phyloP scores from a whole-genome alignment of 2,329 filamentous ascomycete genomes.

The Stylonectria norvegica region DNA sequence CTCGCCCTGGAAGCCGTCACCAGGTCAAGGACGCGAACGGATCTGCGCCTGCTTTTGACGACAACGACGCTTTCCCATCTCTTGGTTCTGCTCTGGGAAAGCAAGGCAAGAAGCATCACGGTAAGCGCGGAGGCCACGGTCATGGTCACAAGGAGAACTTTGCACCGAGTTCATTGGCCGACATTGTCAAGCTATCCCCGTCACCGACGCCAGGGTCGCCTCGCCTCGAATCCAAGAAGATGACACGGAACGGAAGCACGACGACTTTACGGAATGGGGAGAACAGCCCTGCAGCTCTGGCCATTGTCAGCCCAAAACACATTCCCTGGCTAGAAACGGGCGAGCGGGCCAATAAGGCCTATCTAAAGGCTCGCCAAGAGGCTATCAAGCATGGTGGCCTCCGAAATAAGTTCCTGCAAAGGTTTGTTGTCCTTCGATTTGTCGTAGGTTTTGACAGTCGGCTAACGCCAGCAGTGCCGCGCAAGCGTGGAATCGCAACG shows the following conservation, averaged over 20 bases:
- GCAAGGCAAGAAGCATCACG: slow-evolving; percentile 85
- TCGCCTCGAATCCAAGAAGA: slow-evolving; percentile 58
- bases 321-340: slow-evolving; percentile 97
- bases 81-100: slow-evolving; percentile 74
- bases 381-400: slow-evolving; percentile 96
- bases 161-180: slow-evolving; percentile 75
- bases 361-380: slow-evolving; percentile 90
- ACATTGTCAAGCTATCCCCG: slow-evolving; percentile 93
- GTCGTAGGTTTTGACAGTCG: background rate
- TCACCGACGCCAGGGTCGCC: slow-evolving; percentile 66
- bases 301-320: slow-evolving; percentile 83
- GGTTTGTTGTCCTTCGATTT: slow-evolving; percentile 53
- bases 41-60: slow-evolving; percentile 76
- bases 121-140: slow-evolving; percentile 81
- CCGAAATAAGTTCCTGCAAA: slow-evolving; percentile 95
- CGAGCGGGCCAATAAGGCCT: slow-evolving; percentile 83
- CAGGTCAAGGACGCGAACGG: slow-evolving; percentile 56
- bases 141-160: slow-evolving; percentile 66
- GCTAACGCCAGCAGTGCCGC: slow-evolving; percentile 62
- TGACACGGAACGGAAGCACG: slow-evolving; percentile 61
- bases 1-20: slow-evolving; percentile 80
- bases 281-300: slow-evolving; percentile 75
- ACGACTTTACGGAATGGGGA: slow-evolving; percentile 65
- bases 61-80: slow-evolving; percentile 92
- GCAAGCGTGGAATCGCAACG: slow-evolving; percentile 97